Evolutionary conservation across 495 filamentous ascomycete genomes (phyloP).

Genomic region (Trichocladium uniseriatum): DNA sequence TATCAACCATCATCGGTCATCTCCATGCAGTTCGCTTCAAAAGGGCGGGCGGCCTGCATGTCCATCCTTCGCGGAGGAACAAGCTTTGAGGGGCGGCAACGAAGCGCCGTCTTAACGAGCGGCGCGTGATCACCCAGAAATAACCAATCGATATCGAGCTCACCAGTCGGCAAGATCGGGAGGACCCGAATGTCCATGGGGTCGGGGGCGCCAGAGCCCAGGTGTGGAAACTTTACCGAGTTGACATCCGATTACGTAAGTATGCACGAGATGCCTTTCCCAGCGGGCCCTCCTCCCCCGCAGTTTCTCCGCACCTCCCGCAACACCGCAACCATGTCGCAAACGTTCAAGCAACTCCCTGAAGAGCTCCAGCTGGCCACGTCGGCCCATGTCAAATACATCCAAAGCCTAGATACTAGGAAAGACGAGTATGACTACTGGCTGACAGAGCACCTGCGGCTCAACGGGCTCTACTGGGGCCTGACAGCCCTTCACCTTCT

Average conservation of each 20-base stretch:
- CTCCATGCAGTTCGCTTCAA: too few relatives aligned
- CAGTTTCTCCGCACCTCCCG: background rate
- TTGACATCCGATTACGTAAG: too few relatives aligned
- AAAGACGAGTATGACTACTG: slow-evolving; percentile 95
- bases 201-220: too few relatives aligned
- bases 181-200: background rate
- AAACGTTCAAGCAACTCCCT: slow-evolving; percentile 33
- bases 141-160: background rate
- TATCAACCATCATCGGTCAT: too few relatives aligned
- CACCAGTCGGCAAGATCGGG: background rate
- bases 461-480: slow-evolving; percentile 96
- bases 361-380: slow-evolving; percentile 56
- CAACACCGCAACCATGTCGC: slow-evolving; percentile 15
- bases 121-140: too few relatives aligned
- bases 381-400: slow-evolving; percentile 82
- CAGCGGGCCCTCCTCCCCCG: background rate
- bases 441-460: slow-evolving; percentile 88
- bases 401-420: slow-evolving; percentile 82
- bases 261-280: too few relatives aligned
- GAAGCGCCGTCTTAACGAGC: slow-evolving; percentile 1
- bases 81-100: slow-evolving; percentile 4
- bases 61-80: background rate
- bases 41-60: background rate
- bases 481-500: slow-evolving; percentile 81
- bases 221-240: too few relatives aligned